Evolutionary conservation across 1,139 yeast species (phyloP), one percentile per base, ranked within the genome.

Genomic region (Chernovozyma aurita): DNA sequence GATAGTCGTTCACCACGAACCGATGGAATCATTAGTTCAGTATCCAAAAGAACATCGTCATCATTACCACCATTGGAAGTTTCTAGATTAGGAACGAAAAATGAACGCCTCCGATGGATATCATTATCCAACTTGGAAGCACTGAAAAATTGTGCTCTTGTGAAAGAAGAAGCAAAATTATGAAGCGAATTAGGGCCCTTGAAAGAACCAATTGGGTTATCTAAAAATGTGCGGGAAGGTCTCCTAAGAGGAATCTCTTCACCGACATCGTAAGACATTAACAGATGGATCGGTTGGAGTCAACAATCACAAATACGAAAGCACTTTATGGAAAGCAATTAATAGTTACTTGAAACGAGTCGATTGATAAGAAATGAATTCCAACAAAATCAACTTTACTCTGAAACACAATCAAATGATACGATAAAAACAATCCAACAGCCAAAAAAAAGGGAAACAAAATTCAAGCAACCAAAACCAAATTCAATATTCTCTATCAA

Each of bases 11-110:
- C 76, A 18, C 94, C 94, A 37, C 76, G 56, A 18, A 66, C 53
- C 6, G 85, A 69, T 1, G 90, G 90, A 1, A 80, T 77, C 69
- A 82, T 62, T n/a, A 85, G 72, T 30, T 74, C 78, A 1, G 86
- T 86, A 50, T 83, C 90, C 45, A 75, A 76, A n/a, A 78, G 58
- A 22, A 64, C 72, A 26, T 41, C 44, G 3, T 36, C 53, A 8
- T 43, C 52, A 18, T 51, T 62, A 14, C 45, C 52, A 12, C 11
- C 22, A 12, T 20, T 22, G 4, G 37, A 24, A 17, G 15, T 18
- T 5, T 43, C 46, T 4, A 22, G n/a, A 13, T 44, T 48, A 13
- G 40, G 44, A 12, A 50, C 51, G 40, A 70, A 68, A 42, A 69
- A 70, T 0, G 74, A 67, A 38, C 76, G 49, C 37, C 63, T 63